Base-by-base conservation (phyloP, 2,329 filamentous ascomycete species). In the Pseudocercospora crystallina region DNA sequence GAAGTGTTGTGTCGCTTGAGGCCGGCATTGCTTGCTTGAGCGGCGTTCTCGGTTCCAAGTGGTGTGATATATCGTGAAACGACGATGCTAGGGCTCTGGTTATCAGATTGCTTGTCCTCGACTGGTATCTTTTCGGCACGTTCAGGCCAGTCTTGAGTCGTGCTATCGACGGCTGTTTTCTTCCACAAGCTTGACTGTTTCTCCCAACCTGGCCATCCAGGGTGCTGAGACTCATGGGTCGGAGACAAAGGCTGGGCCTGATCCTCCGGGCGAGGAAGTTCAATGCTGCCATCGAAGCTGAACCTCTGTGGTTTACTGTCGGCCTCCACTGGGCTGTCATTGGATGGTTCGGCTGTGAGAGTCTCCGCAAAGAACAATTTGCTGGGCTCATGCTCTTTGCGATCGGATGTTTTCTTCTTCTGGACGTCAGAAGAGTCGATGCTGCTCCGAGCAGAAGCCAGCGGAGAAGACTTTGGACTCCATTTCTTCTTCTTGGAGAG, bases 41-140 rank as follows among this genome's bases (percentile, higher is more conserved):
- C 47, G 3, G 51, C 59, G 29, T 53, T 54, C 31, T 64, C 61
- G 4, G 56, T 45, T 15, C 41, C 49, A 8, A 59, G 43, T 1
- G 65, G 64, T 5, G 67, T 69, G 42, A 67, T 61, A 49, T 68
- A 66, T 4, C 65, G 60, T 12, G 65, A 67, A 8, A 69, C 61
- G 1, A 68, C 58, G n/a, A 69, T 67, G 8, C 59, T 53, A 8
- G 67, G 65, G 5, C 63, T 61, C 11, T 56, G 40, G 7, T 8
- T 43, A 29, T 48, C 38, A 5, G 17, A 14, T 17, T 41, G 14
- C n/a, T 33, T 36, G 42, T 29, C 29, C 5, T 47, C 52, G 2
- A 51, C 43, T 0, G 47, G 45, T 1, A 40, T 41, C 17, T 51
- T 48, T 29, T 38, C 51, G 2, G 38, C 44, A 5, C 38, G 33